Evolutionary conservation across 306 rosid genomes (phyloP), one percentile per base, ranked within the genome.

Genomic region (Albizia julibrissin): DNA sequence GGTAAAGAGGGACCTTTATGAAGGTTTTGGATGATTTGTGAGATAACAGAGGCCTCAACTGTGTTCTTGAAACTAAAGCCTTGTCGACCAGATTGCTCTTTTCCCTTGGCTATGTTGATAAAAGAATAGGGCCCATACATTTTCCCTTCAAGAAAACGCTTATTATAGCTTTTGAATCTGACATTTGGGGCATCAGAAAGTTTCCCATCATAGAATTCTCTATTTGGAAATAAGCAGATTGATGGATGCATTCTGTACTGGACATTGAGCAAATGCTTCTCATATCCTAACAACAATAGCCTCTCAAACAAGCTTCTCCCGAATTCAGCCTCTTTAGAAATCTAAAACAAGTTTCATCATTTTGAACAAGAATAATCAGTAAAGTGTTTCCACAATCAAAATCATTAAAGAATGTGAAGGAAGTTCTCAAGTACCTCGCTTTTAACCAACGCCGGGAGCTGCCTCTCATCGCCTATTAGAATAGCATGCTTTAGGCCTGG

Each of bases 381-480:
- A 77, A 33, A 12, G 16, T 37, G 8, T 69, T 54, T 52, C 31
- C 70, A 78, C 68, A 34, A 14, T 40, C 59, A 46, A 69, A 58
- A 74, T 81, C 80, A 79, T 7, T 5, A 4, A 6, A 34, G 75
- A 76, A 67, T 29, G 67, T 18, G 12, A 46, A 43, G n/a, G 11
- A 44, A 42, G 24, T 37, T 37, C 50, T n/a, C 26, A 52, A 86
- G 46, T 71, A 90, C 94, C 90, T 74, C 52, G 90, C 94, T 88
- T 83, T 76, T 47, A 61, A 88, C 90, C 87, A 88, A 10, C 4
- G 91, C 90, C 29, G 91, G 90, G 19, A 90, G 88, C 40, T 90
- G 94, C 43, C 67, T 62, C 67, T 90, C 93, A 50, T 90, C 93
- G 26, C 90, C 90, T 29, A 88, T 82, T 21, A 88, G 89, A 24